These are phyloP conservation scores for Trametes sanguinea DNA, from an alignment of 768 basidiomycete genomes.

Conservation along the genomic window DNA sequence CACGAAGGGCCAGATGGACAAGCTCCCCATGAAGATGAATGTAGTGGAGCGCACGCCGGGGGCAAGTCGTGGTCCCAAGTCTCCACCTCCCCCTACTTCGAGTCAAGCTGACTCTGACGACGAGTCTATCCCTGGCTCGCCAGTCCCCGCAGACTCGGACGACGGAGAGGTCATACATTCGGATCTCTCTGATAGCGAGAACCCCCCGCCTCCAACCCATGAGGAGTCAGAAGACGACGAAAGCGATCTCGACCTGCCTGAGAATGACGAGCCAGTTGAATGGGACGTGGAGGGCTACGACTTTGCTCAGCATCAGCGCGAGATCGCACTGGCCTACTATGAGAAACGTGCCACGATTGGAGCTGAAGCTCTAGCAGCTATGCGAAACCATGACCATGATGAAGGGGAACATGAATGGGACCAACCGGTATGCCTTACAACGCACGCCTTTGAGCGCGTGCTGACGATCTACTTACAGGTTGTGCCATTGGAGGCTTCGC, in stretches of 20 bases:
- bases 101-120: constrained; percentile 62
- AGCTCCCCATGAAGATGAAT: constrained; percentile 61
- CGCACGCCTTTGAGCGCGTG: not conserved
- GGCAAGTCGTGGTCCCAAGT: constrained; percentile 26
- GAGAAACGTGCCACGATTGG: constrained; percentile 60
- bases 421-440: constrained; percentile 37
- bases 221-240: constrained; percentile 27
- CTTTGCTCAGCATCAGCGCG: constrained; percentile 67
- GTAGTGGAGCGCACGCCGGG: constrained; percentile 67
- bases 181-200: constrained; percentile 18
- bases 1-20: constrained; percentile 35
- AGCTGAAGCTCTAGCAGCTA: constrained; percentile 50
- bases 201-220: constrained; percentile 6
- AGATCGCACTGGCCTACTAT: constrained; percentile 73
- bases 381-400: constrained; percentile 48
- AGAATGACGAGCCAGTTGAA: constrained; percentile 42
- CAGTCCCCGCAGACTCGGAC: constrained; percentile 36
- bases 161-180: constrained; percentile 32
- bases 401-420: constrained; percentile 45
- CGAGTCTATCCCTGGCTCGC: constrained; percentile 50
- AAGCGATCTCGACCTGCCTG: constrained; percentile 29
- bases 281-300: constrained; percentile 62
- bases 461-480: constrained; percentile 35
- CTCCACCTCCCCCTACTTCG: constrained; percentile 23
- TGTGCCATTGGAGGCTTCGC: constrained; percentile 44